A percentile compares a stretch with the other conserved stretches of the same genome.
Conservation (phyloP, 768 basidiomycete genomes). For the Leucocoprinus sp. region DNA sequence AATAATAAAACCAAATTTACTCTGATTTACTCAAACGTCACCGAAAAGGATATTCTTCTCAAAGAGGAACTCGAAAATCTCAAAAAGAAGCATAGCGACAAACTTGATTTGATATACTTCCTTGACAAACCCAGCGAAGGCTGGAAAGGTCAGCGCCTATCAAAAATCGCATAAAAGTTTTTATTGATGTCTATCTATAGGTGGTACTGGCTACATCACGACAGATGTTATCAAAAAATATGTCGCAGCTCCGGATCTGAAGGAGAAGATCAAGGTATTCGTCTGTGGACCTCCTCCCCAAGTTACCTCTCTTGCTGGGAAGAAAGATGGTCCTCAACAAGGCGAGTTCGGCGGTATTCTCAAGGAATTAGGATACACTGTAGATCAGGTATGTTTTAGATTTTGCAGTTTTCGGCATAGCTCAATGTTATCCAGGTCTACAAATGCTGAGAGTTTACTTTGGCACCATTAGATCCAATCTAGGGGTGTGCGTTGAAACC, state of each 20-base stretch:
- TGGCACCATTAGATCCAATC: background rate
- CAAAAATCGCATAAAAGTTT: background rate
- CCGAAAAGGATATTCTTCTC: conserved; percentile 86
- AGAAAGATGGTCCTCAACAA: conserved; percentile 84
- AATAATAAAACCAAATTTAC: conserved; percentile 92
- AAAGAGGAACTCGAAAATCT: conserved; percentile 67
- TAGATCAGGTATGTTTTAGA: conserved; percentile 58
- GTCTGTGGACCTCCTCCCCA: conserved; percentile 89
- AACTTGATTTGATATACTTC: conserved; percentile 77
- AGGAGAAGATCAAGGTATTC: conserved; percentile 81
- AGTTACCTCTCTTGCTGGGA: conserved; percentile 81
- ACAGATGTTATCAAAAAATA: conserved; percentile 67
- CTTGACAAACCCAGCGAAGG: conserved; percentile 63
- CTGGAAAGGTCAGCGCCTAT: conserved; percentile 49
- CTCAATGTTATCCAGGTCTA: conserved; percentile 2
- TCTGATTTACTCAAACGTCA: conserved; percentile 84
- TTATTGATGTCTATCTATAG: conserved; percentile 22
- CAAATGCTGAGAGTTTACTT: conserved; percentile 3
- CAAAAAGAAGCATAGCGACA: conserved; percentile 59
- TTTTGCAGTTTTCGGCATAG: background rate
- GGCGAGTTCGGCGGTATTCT: conserved; percentile 77
- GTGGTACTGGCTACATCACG: conserved; percentile 68
- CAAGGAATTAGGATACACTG: conserved; percentile 79
- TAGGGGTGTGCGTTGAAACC: no score
- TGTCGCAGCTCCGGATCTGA: conserved; percentile 52